Base-by-base conservation (phyloP, 257 asterid species). In the Linderniella brevidens region DNA sequence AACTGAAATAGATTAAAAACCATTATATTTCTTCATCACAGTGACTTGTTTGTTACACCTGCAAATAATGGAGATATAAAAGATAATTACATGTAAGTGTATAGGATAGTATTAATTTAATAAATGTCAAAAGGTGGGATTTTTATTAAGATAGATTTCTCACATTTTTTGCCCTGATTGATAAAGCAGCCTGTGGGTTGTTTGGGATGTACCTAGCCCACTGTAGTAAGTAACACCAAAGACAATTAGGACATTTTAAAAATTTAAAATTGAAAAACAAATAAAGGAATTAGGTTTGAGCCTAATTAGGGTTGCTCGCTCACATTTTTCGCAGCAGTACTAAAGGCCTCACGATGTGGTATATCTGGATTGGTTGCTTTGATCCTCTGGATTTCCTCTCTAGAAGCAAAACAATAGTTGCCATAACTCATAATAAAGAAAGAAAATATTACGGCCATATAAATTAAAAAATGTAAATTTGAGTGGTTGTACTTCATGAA, bases 301-400 rank as follows among this genome's bases (percentile, higher is more conserved):
- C n/a, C n/a, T n/a, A 29, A 1, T 3, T 0, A 20, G 18, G 32
- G 29, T n/a, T n/a, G n/a, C n/a, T n/a, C n/a, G n/a, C 79, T 60
- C 38, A 86, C 95, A 60, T 84, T 88, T 66, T 90, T 90, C 0
- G 96, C 96, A 46, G 96, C 98, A 10, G 98, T 82, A 55, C 98
- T 90, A 65, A 90, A 90, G 52, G 96, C 98, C 71, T 90, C 98
- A 29, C 98, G 71, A 53, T 85, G 98, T n/a, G 94, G 96, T 53
- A 81, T 81, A 73, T 90, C 98, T 32, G 96, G 98, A 61, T 85
- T 78, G 8, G 82, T 93, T 3, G 94, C 66, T 61, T 90, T 85
- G 61, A 90, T 79, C 46, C 98, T 92, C 60, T 85, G 93, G 46
- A 90, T 90, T 64, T 90, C 98, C 68, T 85, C 96, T 67, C 96